A percentile compares a stretch with the other conserved stretches of the same genome.
phyloP scores from a whole-genome alignment of 2,329 filamentous ascomycete species.

The Cladosporium sp. region DNA sequence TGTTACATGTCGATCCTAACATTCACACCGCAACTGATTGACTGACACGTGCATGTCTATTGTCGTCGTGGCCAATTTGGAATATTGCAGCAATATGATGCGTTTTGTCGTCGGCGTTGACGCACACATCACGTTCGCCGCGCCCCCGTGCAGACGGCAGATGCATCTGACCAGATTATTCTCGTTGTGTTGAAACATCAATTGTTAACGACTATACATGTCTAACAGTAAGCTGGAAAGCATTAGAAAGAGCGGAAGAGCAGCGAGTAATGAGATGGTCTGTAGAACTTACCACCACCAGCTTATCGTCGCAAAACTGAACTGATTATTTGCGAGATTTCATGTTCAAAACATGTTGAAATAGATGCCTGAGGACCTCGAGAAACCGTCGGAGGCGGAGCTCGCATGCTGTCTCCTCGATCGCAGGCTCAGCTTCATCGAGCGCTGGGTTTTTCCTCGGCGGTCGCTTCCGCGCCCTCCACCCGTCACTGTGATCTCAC shows the following conservation, averaged over 20 bases:
- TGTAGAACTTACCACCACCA: neutral
- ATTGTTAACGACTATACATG: neutral
- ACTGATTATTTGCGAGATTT: neutral
- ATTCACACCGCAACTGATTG: neutral
- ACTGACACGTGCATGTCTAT: neutral
- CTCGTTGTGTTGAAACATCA: neutral
- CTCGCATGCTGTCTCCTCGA: neutral
- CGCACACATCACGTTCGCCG: slow-evolving; percentile 4
- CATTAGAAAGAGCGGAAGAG: neutral
- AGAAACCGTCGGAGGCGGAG: neutral
- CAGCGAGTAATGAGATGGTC: neutral
- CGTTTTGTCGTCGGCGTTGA: slow-evolving; percentile 9
- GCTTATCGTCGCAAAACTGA: neutral
- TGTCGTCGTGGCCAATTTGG: neutral
- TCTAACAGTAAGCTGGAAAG: neutral
- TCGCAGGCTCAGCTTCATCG: neutral
- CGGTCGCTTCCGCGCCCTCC: slow-evolving; percentile 3
- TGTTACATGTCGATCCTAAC: neutral
- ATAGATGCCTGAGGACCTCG: neutral
- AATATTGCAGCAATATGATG: neutral
- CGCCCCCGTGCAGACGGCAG: neutral
- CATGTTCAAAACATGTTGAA: neutral
- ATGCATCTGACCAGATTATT: neutral
- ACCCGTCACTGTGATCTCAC: slow-evolving; percentile 1
- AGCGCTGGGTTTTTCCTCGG: slow-evolving; percentile 4